phyloP scores from a whole-genome alignment of 1,284 basidiomycete genomes.

The Phaffia rhodozyma region DNA sequence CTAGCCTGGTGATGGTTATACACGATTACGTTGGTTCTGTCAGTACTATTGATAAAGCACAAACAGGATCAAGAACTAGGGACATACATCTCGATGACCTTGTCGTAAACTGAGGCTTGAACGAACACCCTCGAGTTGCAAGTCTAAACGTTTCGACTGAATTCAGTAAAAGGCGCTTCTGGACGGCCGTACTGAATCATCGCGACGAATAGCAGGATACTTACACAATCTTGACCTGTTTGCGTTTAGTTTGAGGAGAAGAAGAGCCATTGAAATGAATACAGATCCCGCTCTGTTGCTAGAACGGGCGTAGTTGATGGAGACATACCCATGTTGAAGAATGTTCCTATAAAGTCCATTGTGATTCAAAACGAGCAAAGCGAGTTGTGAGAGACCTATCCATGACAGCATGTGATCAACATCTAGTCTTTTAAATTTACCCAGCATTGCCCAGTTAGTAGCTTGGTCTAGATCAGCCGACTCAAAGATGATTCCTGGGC shows the following conservation, averaged over 20 bases:
- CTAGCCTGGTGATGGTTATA: too few species aligned
- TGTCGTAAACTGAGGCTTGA: slow-evolving; percentile 65
- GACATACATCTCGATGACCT: slow-evolving; percentile 56
- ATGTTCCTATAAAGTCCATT: neutral
- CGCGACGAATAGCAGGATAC: neutral
- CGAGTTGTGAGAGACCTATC: neutral
- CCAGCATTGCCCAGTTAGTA: slow-evolving; percentile 70
- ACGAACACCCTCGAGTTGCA: slow-evolving; percentile 51
- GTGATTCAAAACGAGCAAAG: neutral
- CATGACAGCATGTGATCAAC: neutral
- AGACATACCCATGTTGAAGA: neutral
- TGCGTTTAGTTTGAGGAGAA: too few species aligned
- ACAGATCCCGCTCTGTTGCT: too few species aligned
- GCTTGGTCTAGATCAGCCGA: slow-evolving; percentile 57
- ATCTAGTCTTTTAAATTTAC: slow-evolving; percentile 41
- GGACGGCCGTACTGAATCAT: neutral
- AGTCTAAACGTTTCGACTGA: neutral
- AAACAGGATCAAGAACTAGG: slow-evolving; percentile 27
- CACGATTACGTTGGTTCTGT: too few species aligned
- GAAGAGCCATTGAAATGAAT: too few species aligned
- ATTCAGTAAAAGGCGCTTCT: neutral
- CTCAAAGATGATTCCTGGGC: slow-evolving; percentile 38
- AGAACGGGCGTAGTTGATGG: too few species aligned
- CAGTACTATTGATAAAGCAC: too few species aligned
- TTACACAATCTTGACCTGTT: neutral